Evolutionary conservation across 2,329 filamentous ascomycete species (phyloP).

Genomic region (Penicillium brasilianum): DNA sequence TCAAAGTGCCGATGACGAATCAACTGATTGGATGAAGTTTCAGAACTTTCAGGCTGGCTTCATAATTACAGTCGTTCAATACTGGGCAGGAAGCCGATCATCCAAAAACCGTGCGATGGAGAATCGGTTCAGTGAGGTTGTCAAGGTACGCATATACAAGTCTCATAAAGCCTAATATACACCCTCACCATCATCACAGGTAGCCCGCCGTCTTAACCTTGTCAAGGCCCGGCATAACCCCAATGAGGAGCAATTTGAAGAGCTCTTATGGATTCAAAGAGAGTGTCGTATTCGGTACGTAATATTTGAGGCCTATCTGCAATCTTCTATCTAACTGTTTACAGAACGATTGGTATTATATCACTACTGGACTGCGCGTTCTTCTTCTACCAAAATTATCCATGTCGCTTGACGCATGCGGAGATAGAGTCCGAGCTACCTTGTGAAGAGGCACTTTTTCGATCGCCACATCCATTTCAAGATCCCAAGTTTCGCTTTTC

Average conservation of each 20-base stretch:
- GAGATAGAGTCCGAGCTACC: slow-evolving; percentile 53
- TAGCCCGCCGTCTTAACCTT: slow-evolving; percentile 47
- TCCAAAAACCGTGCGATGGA: slow-evolving; percentile 51
- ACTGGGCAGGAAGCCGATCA: slow-evolving; percentile 49
- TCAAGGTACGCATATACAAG: slow-evolving; percentile 40
- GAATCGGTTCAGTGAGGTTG: slow-evolving; percentile 48
- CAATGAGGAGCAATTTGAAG: slow-evolving; percentile 41
- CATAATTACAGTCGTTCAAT: slow-evolving; percentile 49
- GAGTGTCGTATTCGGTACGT: slow-evolving; percentile 51
- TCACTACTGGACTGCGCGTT: slow-evolving; percentile 52
- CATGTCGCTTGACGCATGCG: slow-evolving; percentile 45
- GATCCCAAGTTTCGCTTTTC: slow-evolving; percentile 46
- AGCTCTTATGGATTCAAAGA: slow-evolving; percentile 51
- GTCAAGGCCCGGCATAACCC: slow-evolving; percentile 44
- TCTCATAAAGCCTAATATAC: not conserved
- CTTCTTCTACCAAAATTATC: slow-evolving; percentile 53
- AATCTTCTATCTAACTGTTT: slow-evolving; percentile 13
- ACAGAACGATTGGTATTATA: slow-evolving; percentile 48
- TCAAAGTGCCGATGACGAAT: slow-evolving; percentile 28
- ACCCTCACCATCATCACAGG: slow-evolving; percentile 28
- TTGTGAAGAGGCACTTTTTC: slow-evolving; percentile 48
- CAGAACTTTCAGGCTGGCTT: slow-evolving; percentile 51
- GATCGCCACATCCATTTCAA: slow-evolving; percentile 49
- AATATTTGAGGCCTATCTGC: not conserved
- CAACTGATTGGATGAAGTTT: slow-evolving; percentile 43